Conservation (phyloP, 2,329 filamentous ascomycete genomes). For the Sporothrix protearum region DNA sequence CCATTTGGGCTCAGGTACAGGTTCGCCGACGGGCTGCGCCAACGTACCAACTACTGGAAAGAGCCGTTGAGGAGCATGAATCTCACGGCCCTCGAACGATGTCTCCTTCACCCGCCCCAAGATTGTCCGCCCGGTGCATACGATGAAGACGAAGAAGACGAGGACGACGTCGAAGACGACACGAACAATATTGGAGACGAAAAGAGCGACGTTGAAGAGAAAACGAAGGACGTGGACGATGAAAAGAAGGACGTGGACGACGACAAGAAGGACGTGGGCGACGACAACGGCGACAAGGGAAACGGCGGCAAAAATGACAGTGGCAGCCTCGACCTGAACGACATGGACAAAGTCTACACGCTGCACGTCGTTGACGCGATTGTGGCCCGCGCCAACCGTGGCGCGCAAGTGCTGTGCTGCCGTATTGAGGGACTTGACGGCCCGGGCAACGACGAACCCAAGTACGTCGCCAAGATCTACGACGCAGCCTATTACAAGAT, state of each 20-base stretch:
- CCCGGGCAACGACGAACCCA: background rate
- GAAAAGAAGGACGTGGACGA: background rate
- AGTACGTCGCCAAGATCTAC: background rate
- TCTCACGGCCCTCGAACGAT: background rate
- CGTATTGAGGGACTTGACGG: background rate
- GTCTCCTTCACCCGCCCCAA: background rate
- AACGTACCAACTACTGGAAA: background rate
- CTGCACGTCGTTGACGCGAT: background rate
- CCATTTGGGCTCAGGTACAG: background rate
- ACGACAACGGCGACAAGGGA: background rate
- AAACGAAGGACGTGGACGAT: background rate
- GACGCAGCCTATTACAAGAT: background rate
- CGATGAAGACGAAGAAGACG: background rate
- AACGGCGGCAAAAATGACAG: background rate
- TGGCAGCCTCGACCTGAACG: too few relatives aligned
- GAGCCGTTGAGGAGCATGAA: background rate
- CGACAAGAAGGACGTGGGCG: background rate
- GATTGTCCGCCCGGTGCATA: background rate
- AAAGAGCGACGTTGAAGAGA: background rate
- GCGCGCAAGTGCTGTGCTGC: background rate
- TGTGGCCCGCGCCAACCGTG: background rate
- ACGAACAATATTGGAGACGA: background rate
- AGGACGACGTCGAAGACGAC: background rate
- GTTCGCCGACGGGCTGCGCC: background rate
- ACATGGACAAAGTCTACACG: background rate